These are phyloP conservation scores for Fusarium ramigenum DNA, from an alignment of 2,329 filamentous ascomycete genomes.

Conservation along the genomic window DNA sequence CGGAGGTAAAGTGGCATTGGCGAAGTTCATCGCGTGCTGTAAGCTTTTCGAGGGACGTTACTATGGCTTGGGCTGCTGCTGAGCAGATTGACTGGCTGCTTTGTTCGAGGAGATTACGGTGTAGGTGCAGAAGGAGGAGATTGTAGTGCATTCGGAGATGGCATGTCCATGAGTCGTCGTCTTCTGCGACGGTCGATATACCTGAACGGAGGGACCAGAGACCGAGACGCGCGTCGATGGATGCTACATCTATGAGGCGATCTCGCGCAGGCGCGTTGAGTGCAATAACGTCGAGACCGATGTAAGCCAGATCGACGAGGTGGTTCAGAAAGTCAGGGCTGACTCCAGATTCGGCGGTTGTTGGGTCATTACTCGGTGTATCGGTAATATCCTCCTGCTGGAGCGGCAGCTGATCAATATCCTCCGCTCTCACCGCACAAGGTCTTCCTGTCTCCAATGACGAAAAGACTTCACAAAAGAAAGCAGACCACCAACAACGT, in stretches of 20 bases:
- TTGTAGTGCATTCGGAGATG: conserved; percentile 42
- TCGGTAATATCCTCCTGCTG: conserved; percentile 33
- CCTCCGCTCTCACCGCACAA: conserved; percentile 37
- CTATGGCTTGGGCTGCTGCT: conserved; percentile 38
- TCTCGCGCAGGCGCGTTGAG: conserved; percentile 35
- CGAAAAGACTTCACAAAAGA: conserved; percentile 39
- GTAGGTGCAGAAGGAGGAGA: conserved; percentile 35
- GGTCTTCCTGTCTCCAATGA: conserved; percentile 36
- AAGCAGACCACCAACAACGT: conserved; percentile 40
- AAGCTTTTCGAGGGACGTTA: conserved; percentile 36
- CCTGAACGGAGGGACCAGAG: conserved; percentile 39
- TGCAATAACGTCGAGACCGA: conserved; percentile 34
- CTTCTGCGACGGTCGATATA: conserved; percentile 37
- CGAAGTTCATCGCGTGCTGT: conserved; percentile 30
- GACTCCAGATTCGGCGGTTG: not conserved
- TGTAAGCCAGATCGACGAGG: conserved; percentile 37
- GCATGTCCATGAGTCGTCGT: conserved; percentile 33
- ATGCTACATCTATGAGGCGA: conserved; percentile 24
- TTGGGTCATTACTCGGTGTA: conserved; percentile 3
- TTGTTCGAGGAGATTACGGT: conserved; percentile 28
- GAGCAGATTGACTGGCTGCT: conserved; percentile 40
- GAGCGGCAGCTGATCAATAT: conserved; percentile 38
- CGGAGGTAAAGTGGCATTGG: conserved; percentile 40
- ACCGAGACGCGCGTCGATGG: conserved; percentile 37
- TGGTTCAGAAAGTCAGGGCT: conserved; percentile 37